phyloP scores from a whole-genome alignment of 805 yeast genomes.

The Grigorovia jiainica region DNA sequence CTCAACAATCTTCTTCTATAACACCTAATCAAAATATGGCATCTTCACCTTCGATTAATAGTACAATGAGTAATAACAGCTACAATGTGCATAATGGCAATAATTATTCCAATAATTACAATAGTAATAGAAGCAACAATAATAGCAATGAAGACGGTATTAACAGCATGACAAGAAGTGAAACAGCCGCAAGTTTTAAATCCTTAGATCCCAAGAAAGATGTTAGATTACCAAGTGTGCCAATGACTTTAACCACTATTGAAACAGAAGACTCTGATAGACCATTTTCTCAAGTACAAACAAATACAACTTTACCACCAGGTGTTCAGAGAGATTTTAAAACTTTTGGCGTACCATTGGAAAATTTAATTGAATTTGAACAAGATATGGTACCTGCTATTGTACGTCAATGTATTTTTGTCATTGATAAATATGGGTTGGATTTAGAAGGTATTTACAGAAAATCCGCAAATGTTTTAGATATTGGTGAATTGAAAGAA shows the following conservation, averaged over 20 bases:
- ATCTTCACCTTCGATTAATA: constrained; percentile 6
- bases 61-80: constrained; percentile 1
- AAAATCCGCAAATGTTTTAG: constrained; percentile 66
- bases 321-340: constrained; percentile 32
- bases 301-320: constrained; percentile 28
- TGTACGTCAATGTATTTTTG: constrained; percentile 79
- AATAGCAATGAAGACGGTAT: background rate
- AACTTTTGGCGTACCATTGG: constrained; percentile 82
- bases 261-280: constrained; percentile 19
- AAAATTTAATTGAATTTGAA: constrained; percentile 64
- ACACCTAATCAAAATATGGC: background rate
- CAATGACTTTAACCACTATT: constrained; percentile 16
- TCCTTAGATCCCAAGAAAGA: constrained; percentile 23
- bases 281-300: constrained; percentile 28
- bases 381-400: constrained; percentile 88
- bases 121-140: background rate
- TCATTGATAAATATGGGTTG: constrained; percentile 76
- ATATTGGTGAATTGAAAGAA: constrained; percentile 62
- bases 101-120: background rate
- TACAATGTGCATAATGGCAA: constrained; percentile 5
- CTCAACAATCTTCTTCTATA: background rate
- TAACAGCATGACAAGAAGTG: background rate
- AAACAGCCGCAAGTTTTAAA: constrained; percentile 4
- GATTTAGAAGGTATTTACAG: constrained; percentile 86
- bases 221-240: constrained; percentile 19